Percentiles rank a stretch among this genome's conserved stretches.
These are phyloP conservation scores for Linderniella brevidens DNA, from an alignment of 257 asterid genomes.

Conservation along the genomic window DNA sequence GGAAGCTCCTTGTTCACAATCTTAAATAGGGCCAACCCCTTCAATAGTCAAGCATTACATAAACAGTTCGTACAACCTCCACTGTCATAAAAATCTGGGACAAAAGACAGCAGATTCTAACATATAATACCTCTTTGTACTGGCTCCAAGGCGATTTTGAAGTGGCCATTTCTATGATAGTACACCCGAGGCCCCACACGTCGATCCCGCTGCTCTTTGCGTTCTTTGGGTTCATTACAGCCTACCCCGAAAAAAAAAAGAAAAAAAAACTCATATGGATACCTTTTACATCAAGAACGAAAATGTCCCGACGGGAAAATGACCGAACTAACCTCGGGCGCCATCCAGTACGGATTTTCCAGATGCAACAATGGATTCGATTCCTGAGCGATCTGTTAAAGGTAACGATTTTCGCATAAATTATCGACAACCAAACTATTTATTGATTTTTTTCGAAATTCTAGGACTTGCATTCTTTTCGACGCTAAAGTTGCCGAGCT, in stretches of 20 bases:
- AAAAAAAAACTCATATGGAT: too few species aligned
- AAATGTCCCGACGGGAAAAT: background rate
- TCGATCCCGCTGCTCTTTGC: background rate
- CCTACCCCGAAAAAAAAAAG: background rate
- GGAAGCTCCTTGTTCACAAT: too few species aligned
- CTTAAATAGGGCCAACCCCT: too few species aligned
- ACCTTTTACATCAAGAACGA: background rate
- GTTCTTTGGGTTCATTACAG: background rate
- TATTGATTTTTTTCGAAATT: too few species aligned
- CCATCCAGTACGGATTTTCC: background rate
- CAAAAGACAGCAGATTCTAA: too few species aligned
- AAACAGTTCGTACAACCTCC: too few species aligned
- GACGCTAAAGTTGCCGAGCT: constrained; percentile 46
- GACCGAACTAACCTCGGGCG: background rate
- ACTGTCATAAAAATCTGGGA: too few species aligned
- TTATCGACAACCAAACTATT: too few species aligned
- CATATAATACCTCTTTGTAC: too few species aligned
- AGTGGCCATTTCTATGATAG: background rate
- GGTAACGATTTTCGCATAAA: too few species aligned
- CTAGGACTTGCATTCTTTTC: constrained; percentile 23
- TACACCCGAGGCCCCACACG: background rate
- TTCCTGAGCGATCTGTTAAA: background rate
- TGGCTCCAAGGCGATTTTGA: background rate
- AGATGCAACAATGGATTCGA: background rate
- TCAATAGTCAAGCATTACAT: too few species aligned